phyloP scores from a whole-genome alignment of 2,329 filamentous ascomycete genomes.

The Penicillium expansum region DNA sequence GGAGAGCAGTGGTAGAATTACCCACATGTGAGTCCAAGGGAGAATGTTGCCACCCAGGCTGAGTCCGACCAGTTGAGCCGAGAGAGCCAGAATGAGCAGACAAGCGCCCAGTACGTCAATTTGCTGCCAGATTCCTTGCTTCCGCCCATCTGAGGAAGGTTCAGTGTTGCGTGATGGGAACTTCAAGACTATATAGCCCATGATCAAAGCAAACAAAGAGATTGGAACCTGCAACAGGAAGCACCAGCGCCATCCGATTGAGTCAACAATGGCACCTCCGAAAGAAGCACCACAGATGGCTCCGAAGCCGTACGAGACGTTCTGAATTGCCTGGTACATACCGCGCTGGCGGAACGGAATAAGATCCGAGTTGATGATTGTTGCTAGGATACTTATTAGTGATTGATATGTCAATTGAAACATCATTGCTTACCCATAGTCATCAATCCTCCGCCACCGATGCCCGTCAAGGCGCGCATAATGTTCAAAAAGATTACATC shows the following conservation, averaged over 20 bases:
- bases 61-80: slow-evolving; percentile 51
- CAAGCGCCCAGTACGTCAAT: slow-evolving; percentile 60
- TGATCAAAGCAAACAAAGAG: slow-evolving; percentile 53
- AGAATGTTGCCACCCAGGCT: slow-evolving; percentile 48
- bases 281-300: slow-evolving; percentile 55
- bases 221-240: slow-evolving; percentile 63
- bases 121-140: slow-evolving; percentile 48
- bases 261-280: slow-evolving; percentile 45
- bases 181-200: slow-evolving; percentile 55
- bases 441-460: slow-evolving; percentile 70
- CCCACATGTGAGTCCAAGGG: slow-evolving; percentile 45
- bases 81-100: slow-evolving; percentile 58
- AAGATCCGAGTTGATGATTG: slow-evolving; percentile 69
- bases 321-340: slow-evolving; percentile 65
- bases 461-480: slow-evolving; percentile 67
- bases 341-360: slow-evolving; percentile 72
- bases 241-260: slow-evolving; percentile 49
- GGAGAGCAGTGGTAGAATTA: slow-evolving; percentile 38
- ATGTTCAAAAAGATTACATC: slow-evolving; percentile 69
- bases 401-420: background rate
- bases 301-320: slow-evolving; percentile 61
- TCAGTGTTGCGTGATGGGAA: slow-evolving; percentile 36
- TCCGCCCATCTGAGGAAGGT: background rate
- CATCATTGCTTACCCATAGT: slow-evolving; percentile 50
- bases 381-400: slow-evolving; percentile 35